Base-by-base conservation (phyloP, 139 green algal genomes). In the Asterochloris sp. region DNA sequence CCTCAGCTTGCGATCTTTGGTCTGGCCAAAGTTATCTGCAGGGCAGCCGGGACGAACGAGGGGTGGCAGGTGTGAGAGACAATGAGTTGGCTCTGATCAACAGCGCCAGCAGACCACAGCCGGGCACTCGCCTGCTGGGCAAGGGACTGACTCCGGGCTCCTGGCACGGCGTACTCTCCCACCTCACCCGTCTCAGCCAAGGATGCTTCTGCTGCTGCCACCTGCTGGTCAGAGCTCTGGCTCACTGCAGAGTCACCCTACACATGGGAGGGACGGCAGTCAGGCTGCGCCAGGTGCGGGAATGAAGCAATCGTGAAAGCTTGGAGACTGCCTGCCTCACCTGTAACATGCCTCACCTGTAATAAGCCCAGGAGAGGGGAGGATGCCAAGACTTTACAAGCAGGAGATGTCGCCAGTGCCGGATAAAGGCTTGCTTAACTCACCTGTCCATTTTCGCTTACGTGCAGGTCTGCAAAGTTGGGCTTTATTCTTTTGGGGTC, bases 161-260 rank as follows among this genome's bases (percentile, higher is more conserved):
- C 38, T 54, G 38, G 38, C 38, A 54, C 38, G 38, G 38, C 38
- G 6, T 54, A 79, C n/a, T 79, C 74, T 14, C 74, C 74, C 17
- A 79, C 74, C 64, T 79, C 74, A 10, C 74, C 74, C n/a, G 74
- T 38, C 74, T 79, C 38, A 21, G 11, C 19, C 74, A 79, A 68
- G 47, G 64, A 54, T 68, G 74, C 47, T 28, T 79, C 74, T 61
- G 74, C 74, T 23, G 64, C 74, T 47, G 74, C 74, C 21, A 60
- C 74, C 12, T 79, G 74, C 47, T 38, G 13, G 47, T 79, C 74
- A 47, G 74, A 54, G 28, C 21, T 54, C 19, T 60, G 54, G 47
- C 11, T 66, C 47, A 68, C 74, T 24, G 74, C 64, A 24, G 17
- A 71, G 19, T 10, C 66, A 71, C 21, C 19, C 66, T 71, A 24